Evolutionary conservation across 192 early-diverging fungal species (phyloP), one percentile per base, ranked within the genome.

Genomic region (Gamsiella multidivaricata): DNA sequence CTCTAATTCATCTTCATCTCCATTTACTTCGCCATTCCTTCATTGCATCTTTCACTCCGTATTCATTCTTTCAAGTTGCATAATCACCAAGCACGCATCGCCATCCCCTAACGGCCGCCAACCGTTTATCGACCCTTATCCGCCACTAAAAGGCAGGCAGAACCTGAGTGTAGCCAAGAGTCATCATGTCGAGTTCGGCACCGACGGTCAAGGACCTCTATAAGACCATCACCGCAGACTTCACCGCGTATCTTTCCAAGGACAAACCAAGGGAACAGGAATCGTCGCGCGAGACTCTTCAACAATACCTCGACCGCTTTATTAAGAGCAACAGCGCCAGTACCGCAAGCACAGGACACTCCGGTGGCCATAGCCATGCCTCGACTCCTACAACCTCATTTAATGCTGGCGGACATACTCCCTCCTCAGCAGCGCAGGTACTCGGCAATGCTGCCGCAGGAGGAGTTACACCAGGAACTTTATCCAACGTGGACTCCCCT

Each of bases 161-260:
- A 42, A 17, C 41, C 17, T 8, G 9, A 50, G 47, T 50, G 47
- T 18, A 54, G n/a, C 28, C 25, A 18, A 34, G 53, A 26, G 11
- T 47, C 55, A 5, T 26, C 63, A 78, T 78, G 74, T 78, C 74
- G 10, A 49, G 61, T 23, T 69, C 74, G 18, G 43, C 65, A 23
- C 65, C 66, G 14, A 69, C 74, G 0, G 61, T 78, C 60, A 78
- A 78, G 47, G 74, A 78, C 60, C 57, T 78, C 18, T 78, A 68
- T 61, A 68, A 53, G 54, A 61, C 60, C 26, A 41, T 78, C 45
- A 69, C 65, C 31, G 41, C 74, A 18, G 74, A 78, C 28, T 61
- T 78, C 2, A 25, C 50, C 10, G 42, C 74, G 8, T 78, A 33
- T 22, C 22, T 78, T 12, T 22, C 43, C 17, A 36, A 51, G 3